These are phyloP conservation scores for Fusarium cicatricum DNA, from an alignment of 2,329 filamentous ascomycete species.

Conservation along the genomic window DNA sequence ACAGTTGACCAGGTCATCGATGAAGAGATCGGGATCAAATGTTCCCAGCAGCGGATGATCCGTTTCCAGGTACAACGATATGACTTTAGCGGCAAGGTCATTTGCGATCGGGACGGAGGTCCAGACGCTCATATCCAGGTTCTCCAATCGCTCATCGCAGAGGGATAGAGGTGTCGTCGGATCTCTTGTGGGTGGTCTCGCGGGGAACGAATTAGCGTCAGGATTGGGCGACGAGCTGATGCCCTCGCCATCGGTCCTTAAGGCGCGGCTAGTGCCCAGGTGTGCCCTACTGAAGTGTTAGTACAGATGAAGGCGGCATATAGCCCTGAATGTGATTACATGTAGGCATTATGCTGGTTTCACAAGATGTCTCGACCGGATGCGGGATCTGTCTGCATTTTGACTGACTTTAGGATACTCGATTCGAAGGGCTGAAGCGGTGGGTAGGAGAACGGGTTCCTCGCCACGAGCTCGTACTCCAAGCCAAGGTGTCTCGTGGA, in stretches of 20 bases:
- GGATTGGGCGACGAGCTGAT: not conserved
- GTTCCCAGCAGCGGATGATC: constrained; percentile 50
- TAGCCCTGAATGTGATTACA: no score
- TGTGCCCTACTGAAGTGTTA: not conserved
- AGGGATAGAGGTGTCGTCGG: not conserved
- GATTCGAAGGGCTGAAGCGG: constrained; percentile 11
- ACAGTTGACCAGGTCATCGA: constrained; percentile 45
- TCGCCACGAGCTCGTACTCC: constrained; percentile 27
- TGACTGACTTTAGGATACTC: constrained; percentile 13
- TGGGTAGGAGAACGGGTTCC: constrained; percentile 20
- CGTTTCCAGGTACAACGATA: constrained; percentile 50
- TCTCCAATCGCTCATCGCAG: constrained; percentile 42
- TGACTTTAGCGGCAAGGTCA: constrained; percentile 43
- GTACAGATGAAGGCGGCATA: not conserved
- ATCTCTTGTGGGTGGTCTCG: not conserved
- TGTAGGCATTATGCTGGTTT: not conserved
- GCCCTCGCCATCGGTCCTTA: not conserved
- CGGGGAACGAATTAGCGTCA: constrained; percentile 8
- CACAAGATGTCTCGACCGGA: no score
- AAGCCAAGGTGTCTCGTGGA: constrained; percentile 6
- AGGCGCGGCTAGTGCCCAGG: not conserved
- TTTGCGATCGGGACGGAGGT: constrained; percentile 44
- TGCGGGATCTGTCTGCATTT: not conserved
- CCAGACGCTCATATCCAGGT: constrained; percentile 46
- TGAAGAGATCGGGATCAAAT: constrained; percentile 48